Evolutionary conservation across 2,329 filamentous ascomycete genomes (phyloP).

Genomic region (Pleurostoma richardsiae): DNA sequence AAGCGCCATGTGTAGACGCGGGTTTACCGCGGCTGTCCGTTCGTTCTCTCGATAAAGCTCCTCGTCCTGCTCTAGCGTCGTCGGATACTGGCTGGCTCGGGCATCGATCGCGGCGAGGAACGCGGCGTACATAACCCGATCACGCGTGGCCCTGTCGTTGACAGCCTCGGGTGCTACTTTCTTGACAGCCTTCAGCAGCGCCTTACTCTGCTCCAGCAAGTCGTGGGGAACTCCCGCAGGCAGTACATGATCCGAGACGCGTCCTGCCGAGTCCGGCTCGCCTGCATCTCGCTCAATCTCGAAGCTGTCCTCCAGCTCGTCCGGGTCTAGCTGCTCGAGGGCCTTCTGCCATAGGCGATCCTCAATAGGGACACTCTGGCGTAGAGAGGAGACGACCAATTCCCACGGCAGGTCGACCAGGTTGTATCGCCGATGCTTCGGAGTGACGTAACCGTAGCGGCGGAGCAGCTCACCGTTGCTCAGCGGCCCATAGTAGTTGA

Average conservation of each 20-base stretch:
- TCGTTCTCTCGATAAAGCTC: constrained; percentile 2
- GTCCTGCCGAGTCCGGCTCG: constrained; percentile 45
- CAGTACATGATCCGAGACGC: constrained; percentile 20
- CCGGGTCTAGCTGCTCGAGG: constrained; percentile 39
- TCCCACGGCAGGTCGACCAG: constrained; percentile 72
- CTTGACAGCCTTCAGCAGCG: constrained; percentile 42
- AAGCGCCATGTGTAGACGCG: constrained; percentile 19
- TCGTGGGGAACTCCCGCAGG: constrained; percentile 42
- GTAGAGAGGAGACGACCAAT: constrained; percentile 44
- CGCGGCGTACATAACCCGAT: constrained; percentile 36
- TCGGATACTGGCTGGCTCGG: constrained; percentile 19
- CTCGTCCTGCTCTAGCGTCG: constrained; percentile 21
- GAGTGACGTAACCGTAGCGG: constrained; percentile 82
- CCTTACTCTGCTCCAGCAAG: constrained; percentile 45
- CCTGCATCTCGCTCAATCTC: constrained; percentile 55
- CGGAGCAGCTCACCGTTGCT: constrained; percentile 78
- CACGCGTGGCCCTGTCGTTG: constrained; percentile 43
- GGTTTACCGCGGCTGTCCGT: constrained; percentile 1
- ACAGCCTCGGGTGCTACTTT: constrained; percentile 36
- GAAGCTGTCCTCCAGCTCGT: constrained; percentile 70
- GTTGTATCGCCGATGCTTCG: constrained; percentile 72
- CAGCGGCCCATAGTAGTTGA: constrained; percentile 86
- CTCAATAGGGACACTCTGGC: constrained; percentile 29
- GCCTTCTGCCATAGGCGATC: constrained; percentile 10
- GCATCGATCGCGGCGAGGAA: constrained; percentile 23